Conservation (phyloP, 2,329 filamentous ascomycete genomes). For the Cordyceps farinosa region DNA sequence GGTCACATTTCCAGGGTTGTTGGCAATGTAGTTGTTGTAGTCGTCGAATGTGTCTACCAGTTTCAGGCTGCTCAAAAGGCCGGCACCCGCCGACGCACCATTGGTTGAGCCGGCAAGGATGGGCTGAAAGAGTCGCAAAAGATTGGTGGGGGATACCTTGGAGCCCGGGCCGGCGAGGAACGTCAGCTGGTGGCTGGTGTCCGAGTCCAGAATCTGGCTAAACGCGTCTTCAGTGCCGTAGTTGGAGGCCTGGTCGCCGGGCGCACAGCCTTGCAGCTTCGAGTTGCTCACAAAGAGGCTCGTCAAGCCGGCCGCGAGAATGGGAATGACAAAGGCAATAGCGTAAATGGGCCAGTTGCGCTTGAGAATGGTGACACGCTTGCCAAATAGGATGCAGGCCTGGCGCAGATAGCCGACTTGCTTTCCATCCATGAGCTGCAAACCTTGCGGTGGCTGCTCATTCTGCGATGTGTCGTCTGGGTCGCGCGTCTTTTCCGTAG, state of each 20-base stretch:
- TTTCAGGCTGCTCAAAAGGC: slow-evolving; percentile 36
- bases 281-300: slow-evolving; percentile 68
- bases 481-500: slow-evolving; percentile 22
- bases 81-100: slow-evolving; percentile 21
- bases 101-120: slow-evolving; percentile 33
- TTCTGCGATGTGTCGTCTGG: slow-evolving; percentile 22
- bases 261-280: slow-evolving; percentile 48
- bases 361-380: slow-evolving; percentile 72
- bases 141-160: slow-evolving; percentile 31
- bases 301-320: slow-evolving; percentile 75
- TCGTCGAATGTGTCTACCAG: slow-evolving; percentile 61
- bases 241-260: slow-evolving; percentile 44
- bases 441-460: slow-evolving; percentile 30
- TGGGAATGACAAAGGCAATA: slow-evolving; percentile 71
- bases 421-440: slow-evolving; percentile 64
- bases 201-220: slow-evolving; percentile 31
- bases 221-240: slow-evolving; percentile 37
- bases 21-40: slow-evolving; percentile 63
- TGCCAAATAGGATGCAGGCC: slow-evolving; percentile 69
- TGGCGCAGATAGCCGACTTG: slow-evolving; percentile 68
- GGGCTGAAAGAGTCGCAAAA: slow-evolving; percentile 38
- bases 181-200: slow-evolving; percentile 15
- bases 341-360: slow-evolving; percentile 74
- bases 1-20: slow-evolving; percentile 63
- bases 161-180: slow-evolving; percentile 36